A percentile compares a stretch with the other conserved stretches of the same genome.
Evolutionary conservation across 1,139 yeast species (phyloP).

Genomic region (Wickerhamomyces sp.): DNA sequence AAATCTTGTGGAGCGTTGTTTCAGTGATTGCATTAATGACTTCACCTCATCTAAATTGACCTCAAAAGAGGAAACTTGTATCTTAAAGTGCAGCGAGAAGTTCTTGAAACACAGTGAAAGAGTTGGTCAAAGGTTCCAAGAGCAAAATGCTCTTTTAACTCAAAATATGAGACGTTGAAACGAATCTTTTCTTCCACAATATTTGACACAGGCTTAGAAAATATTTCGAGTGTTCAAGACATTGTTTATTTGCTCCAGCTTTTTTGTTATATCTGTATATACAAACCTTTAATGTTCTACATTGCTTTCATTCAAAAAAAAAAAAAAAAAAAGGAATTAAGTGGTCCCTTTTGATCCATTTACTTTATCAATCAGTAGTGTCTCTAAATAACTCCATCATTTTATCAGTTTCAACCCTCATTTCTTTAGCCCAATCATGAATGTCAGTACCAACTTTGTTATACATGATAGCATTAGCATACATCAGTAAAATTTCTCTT

Average conservation of each 20-base stretch:
- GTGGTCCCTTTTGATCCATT: background rate
- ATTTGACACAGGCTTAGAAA: too few species aligned
- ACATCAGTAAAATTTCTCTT: conserved; percentile 69
- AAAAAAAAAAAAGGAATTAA: too few species aligned
- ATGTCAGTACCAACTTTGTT: conserved; percentile 64
- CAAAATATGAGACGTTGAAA: conserved; percentile 38
- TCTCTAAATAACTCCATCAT: conserved; percentile 45
- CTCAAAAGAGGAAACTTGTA: conserved; percentile 78
- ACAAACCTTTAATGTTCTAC: background rate
- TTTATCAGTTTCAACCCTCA: conserved; percentile 55
- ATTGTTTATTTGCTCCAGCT: too few species aligned
- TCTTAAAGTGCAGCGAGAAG: conserved; percentile 91
- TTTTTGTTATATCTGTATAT: background rate
- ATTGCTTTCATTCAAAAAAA: background rate
- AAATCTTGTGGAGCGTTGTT: conserved; percentile 92
- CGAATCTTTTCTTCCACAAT: background rate
- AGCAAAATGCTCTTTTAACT: conserved; percentile 67
- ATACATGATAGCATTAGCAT: conserved; percentile 81
- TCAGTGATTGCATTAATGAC: conserved; percentile 95
- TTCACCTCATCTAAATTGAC: conserved; percentile 90
- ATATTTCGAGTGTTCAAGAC: too few species aligned
- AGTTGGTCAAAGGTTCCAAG: conserved; percentile 98
- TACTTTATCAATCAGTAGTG: background rate
- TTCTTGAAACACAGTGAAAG: conserved; percentile 97
- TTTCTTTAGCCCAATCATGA: conserved; percentile 58